Evolutionary conservation across 1,284 basidiomycete species (phyloP), one percentile per base, ranked within the genome.

Genomic region (Ustilago sp.): DNA sequence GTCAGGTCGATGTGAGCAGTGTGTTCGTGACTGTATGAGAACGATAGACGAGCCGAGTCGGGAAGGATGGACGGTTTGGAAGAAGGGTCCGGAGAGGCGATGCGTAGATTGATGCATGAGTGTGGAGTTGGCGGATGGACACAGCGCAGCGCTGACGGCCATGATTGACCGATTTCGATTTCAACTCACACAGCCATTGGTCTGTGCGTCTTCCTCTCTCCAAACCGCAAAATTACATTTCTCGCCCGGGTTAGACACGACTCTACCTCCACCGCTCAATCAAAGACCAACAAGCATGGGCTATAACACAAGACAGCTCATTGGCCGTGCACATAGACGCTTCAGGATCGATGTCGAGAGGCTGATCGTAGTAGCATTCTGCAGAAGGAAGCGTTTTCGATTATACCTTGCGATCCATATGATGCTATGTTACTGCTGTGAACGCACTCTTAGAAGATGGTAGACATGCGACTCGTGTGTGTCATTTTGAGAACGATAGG

Each of bases 61-160:
- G 45, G 39, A 15, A 32, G 48, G 13, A 19, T 23, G 23, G 58
- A 32, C n/a, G 58, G 9, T 48, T 19, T 56, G 15, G 39, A 54
- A 54, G 47, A 19, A 34, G 19, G 52, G 52, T 54, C 17, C 35
- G 56, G 35, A 48, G 34, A n/a, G 43, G 23, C 34, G n/a, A n/a
- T 59, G 36, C 19, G 35, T 35, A 19, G 59, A 39, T 55, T 28
- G 23, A 52, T 36, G 17, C 48, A 8, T 15, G 38, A 41, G 68
- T 70, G 68, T 71, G 68, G 68, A 71, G 69, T 63, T 63, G 56
- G 66, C 52, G 70, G 64, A 60, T 67, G 70, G 52, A 11, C 19
- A 23, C 19, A 48, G 59, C 41, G 19, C 51, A 32, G 38, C 38
- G 59, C 59, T 52, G 59, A 60, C 31, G n/a, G 17, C 62, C 65